phyloP scores from a whole-genome alignment of 352 stramenopile genomes.

The Pythium sukuiense region DNA sequence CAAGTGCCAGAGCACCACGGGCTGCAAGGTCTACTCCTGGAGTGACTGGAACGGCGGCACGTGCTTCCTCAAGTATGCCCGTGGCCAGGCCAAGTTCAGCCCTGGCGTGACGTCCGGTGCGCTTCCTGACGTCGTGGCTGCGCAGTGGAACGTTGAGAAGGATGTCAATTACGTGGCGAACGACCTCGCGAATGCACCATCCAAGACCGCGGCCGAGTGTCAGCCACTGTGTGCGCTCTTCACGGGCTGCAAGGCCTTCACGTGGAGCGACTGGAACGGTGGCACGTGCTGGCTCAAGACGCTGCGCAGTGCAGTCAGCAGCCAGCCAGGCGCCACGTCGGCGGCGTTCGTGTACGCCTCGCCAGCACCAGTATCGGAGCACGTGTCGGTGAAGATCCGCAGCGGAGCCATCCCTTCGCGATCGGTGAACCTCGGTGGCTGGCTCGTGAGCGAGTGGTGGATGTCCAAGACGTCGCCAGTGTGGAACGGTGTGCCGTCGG shows the following conservation, averaged over 20 bases:
- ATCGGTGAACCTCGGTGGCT: constrained; percentile 62
- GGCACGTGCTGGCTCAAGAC: constrained; percentile 59
- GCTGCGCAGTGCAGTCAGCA: background rate
- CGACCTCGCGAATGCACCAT: background rate
- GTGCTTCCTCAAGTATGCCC: constrained; percentile 47
- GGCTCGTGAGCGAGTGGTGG: constrained; percentile 39
- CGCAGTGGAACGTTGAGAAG: background rate
- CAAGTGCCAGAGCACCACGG: constrained; percentile 6
- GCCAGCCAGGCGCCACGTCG: background rate
- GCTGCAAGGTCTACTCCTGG: constrained; percentile 34
- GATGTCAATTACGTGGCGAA: constrained; percentile 9
- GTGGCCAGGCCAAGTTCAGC: constrained; percentile 6
- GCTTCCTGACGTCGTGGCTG: constrained; percentile 5
- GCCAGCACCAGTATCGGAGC: background rate
- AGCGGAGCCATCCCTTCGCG: constrained; percentile 23
- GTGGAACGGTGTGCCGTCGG: constrained; percentile 56
- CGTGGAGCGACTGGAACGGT: constrained; percentile 48
- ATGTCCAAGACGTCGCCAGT: constrained; percentile 56
- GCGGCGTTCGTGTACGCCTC: background rate
- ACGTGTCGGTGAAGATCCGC: constrained; percentile 29
- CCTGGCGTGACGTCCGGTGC: background rate
- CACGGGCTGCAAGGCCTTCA: constrained; percentile 20
- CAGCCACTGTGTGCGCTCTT: background rate
- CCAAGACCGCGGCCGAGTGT: background rate
- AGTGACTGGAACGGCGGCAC: constrained; percentile 48